Evolutionary conservation across 2,329 filamentous ascomycete genomes (phyloP).

Genomic region (Zopfia rhizophila): DNA sequence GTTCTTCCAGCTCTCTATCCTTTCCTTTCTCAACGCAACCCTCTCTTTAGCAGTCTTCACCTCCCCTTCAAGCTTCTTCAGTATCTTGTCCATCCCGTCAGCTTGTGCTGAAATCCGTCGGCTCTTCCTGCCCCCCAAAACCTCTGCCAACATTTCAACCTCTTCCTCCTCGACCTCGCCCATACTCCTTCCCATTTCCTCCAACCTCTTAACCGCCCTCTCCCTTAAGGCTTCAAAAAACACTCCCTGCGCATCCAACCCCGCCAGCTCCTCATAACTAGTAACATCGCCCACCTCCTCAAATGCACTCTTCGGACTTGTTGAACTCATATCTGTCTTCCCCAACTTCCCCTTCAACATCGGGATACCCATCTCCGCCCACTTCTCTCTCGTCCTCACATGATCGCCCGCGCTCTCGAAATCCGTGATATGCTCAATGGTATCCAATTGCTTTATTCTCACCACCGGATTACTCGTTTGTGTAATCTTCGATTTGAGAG

Average conservation of each 20-base stretch:
- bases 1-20: no score
- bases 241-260: slow-evolving; percentile 38
- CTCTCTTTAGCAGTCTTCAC: no score
- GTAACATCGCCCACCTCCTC: slow-evolving; percentile 46
- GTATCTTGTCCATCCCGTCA: slow-evolving; percentile 7
- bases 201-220: slow-evolving; percentile 28
- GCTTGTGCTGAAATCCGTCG: no score
- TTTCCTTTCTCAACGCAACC: no score
- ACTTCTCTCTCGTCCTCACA: slow-evolving; percentile 82
- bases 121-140: no score
- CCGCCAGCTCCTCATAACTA: slow-evolving; percentile 36
- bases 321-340: slow-evolving; percentile 24
- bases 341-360: slow-evolving; percentile 60
- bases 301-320: slow-evolving; percentile 38
- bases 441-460: slow-evolving; percentile 81
- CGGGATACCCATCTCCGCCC: slow-evolving; percentile 81
- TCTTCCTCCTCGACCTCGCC: slow-evolving; percentile 24
- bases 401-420: slow-evolving; percentile 87
- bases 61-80: slow-evolving; percentile 11
- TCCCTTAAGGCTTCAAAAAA: slow-evolving; percentile 37
- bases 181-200: not conserved
- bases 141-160: no score
- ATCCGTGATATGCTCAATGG: slow-evolving; percentile 87
- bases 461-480: slow-evolving; percentile 77
- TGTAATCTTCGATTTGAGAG: slow-evolving; percentile 74